phyloP scores from a whole-genome alignment of 306 rosid species.

The Cicer arietinum region DNA sequence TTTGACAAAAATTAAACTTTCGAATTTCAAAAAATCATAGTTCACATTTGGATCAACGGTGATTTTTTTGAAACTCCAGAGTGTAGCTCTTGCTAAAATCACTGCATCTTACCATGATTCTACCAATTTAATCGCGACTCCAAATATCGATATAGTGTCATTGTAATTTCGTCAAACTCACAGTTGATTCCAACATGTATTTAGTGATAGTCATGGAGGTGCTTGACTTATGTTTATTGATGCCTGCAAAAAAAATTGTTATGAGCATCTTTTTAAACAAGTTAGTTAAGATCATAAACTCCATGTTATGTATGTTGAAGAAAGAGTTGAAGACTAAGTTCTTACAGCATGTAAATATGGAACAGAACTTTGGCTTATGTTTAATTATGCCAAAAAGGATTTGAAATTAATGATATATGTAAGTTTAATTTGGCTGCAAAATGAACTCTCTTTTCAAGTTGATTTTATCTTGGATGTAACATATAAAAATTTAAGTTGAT shows the following conservation, averaged over 20 bases:
- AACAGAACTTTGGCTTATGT: conserved; percentile 7
- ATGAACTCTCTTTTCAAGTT: conserved; percentile 14
- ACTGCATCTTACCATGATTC: no score
- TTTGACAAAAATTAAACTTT: background rate
- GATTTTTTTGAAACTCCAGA: no score
- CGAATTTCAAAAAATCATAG: background rate
- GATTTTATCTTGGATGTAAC: conserved; percentile 34
- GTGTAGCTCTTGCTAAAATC: no score
- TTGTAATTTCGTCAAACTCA: background rate
- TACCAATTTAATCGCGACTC: no score
- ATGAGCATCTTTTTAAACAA: conserved; percentile 18
- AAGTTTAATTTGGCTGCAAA: conserved; percentile 36
- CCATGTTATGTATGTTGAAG: conserved; percentile 36
- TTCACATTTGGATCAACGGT: no score
- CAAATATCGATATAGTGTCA: background rate
- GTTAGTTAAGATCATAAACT: conserved; percentile 20
- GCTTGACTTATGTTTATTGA: conserved; percentile 7
- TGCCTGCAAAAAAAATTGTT: conserved; percentile 2
- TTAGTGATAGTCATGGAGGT: background rate
- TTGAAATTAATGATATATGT: conserved; percentile 12
- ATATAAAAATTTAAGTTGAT: background rate
- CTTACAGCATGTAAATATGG: conserved; percentile 27
- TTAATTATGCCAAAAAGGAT: conserved; percentile 25
- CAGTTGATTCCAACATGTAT: background rate
- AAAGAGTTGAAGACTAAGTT: conserved; percentile 18